phyloP scores from a whole-genome alignment of 495 filamentous ascomycete genomes.

The Pseudevernia furfuracea region DNA sequence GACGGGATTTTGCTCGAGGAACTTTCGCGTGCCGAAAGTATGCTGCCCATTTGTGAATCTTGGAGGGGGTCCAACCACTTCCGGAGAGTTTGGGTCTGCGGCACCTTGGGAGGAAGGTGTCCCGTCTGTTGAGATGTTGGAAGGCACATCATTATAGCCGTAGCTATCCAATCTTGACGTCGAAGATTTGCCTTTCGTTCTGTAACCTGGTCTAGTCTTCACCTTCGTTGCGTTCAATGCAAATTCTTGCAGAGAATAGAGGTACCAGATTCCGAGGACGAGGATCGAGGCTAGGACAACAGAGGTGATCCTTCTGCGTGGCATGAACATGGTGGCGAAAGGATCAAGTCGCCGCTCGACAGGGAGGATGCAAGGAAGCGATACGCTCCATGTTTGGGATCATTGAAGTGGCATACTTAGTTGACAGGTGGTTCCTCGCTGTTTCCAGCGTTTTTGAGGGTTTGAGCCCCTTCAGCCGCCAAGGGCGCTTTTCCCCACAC shows the following conservation, averaged over 20 bases:
- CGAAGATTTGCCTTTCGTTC: background rate
- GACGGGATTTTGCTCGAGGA: slow-evolving; percentile 43
- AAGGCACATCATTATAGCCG: background rate
- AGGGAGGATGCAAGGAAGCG: background rate
- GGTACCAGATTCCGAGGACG: slow-evolving; percentile 14
- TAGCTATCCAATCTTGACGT: background rate
- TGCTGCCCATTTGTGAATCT: slow-evolving; percentile 16
- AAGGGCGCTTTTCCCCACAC: background rate
- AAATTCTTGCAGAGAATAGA: slow-evolving; percentile 7
- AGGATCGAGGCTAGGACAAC: slow-evolving; percentile 7
- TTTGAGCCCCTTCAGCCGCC: background rate
- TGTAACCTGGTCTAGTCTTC: background rate
- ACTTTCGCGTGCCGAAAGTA: slow-evolving; percentile 14
- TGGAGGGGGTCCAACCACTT: background rate
- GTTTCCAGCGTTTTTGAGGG: background rate
- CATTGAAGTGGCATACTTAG: background rate
- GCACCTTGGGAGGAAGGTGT: background rate
- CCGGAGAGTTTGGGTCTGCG: background rate
- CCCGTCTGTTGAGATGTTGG: background rate
- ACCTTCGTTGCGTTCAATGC: background rate
- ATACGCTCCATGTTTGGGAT: background rate
- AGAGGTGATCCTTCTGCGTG: slow-evolving; percentile 12
- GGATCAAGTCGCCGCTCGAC: background rate
- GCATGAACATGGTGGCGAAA: slow-evolving; percentile 9
- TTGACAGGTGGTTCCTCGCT: background rate